Evolutionary conservation across 345 rosid genomes (phyloP), one percentile per base, ranked within the genome.

Genomic region (Carallia brachiata): DNA sequence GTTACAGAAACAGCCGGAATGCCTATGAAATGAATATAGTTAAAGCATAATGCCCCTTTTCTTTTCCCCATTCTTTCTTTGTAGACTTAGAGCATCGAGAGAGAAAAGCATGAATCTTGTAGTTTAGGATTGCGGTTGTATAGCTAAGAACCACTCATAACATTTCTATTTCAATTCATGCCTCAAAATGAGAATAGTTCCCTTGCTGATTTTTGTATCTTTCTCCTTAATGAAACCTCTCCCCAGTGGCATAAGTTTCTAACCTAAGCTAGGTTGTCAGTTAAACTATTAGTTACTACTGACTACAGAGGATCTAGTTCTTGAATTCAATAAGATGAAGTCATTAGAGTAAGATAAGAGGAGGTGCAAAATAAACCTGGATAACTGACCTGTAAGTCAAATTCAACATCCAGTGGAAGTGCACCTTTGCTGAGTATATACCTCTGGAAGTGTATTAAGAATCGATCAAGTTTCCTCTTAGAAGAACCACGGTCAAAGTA

Each of bases 401-500:
- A 96, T 84, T 96, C 99, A 72, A 96, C 66, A 80, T 96, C 99
- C 70, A 92, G 84, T 0, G 97, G 98, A 50, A 87, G 80, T 23
- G 75, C 81, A 72, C 91, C 93, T 78, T 96, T 96, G 90, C 86
- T 84, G 72, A 96, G 94, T 79, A 87, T 85, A 69, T 92, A 96
- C 69, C 97, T 83, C 87, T 96, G 99, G 83, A 96, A 96, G 78
- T 89, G 96, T 73, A 89, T 83, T 79, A 96, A 75, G 80, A 96
- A 96, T 6, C 90, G 87, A 83, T 96, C 91, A 70, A 96, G 98
- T 76, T 90, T 92, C 88, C 92, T 90, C 85, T 86, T 92, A 57
- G 98, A 96, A 70, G 98, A 90, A 47, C 99, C 99, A 69, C 98
- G 87, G 80, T 86, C 95, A 82, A 96, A 96, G 84, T 90, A 96